phyloP scores from a whole-genome alignment of 305 asterid species.

The Fraxinus baroniana region DNA sequence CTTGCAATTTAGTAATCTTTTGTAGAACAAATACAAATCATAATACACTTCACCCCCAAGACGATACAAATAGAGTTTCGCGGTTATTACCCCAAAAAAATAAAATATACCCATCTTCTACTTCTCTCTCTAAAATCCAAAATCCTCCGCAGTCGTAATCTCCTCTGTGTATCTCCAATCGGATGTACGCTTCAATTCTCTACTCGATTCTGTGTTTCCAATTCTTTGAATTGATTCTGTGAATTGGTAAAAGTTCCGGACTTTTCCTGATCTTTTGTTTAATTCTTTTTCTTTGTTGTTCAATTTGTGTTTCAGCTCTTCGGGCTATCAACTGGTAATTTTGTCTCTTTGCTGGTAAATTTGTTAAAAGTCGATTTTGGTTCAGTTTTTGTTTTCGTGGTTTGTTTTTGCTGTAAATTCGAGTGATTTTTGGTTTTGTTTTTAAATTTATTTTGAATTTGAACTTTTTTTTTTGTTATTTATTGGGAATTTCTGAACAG shows the following conservation, averaged over 20 bases:
- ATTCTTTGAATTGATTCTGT: conserved; percentile 35
- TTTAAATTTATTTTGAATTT: conserved; percentile 14
- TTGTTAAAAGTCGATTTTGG: neutral
- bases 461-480: neutral
- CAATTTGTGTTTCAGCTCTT: conserved; percentile 28
- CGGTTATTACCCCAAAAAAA: conserved; percentile 42
- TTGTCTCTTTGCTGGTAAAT: neutral
- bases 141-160: conserved; percentile 26
- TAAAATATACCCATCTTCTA: conserved; percentile 24
- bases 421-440: conserved; percentile 11
- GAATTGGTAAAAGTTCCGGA: conserved; percentile 28
- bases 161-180: conserved; percentile 17
- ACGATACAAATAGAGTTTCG: conserved; percentile 46
- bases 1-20: conserved; percentile 25
- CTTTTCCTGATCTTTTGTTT: conserved; percentile 18
- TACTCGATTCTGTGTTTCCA: neutral
- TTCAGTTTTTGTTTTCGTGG: neutral
- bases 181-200: neutral
- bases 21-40: conserved; percentile 22
- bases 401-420: conserved; percentile 19
- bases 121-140: conserved; percentile 20
- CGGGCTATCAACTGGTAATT: conserved; percentile 3
- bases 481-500: conserved; percentile 4
- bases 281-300: conserved; percentile 24
- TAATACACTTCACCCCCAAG: conserved; percentile 7